phyloP scores from a whole-genome alignment of 192 early-diverging fungal species.

The Entrophospora sp. region DNA sequence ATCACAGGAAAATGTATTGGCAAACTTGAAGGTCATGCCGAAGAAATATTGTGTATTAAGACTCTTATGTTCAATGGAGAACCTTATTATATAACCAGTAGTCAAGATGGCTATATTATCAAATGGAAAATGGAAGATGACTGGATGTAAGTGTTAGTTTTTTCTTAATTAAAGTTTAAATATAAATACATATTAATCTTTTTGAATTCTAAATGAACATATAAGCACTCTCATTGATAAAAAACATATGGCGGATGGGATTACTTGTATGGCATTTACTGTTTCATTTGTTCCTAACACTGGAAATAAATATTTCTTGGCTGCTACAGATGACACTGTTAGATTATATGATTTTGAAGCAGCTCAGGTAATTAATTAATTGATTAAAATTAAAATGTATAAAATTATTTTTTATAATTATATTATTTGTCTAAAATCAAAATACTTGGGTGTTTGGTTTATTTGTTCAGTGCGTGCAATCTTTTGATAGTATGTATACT shows the following conservation, averaged over 20 bases:
- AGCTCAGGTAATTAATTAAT: constrained; percentile 58
- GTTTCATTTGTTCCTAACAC: constrained; percentile 89
- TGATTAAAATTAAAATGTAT: no score
- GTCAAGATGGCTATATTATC: constrained; percentile 91
- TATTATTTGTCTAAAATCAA: not conserved
- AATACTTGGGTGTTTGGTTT: not conserved
- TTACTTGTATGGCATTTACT: constrained; percentile 95
- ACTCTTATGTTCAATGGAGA: constrained; percentile 64
- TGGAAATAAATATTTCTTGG: constrained; percentile 89
- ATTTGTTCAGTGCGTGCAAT: constrained; percentile 41
- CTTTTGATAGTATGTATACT: constrained; percentile 67
- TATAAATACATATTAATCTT: not conserved
- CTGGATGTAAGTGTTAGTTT: constrained; percentile 70
- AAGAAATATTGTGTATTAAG: constrained; percentile 84
- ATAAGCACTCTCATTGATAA: constrained; percentile 51
- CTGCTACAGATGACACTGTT: constrained; percentile 81
- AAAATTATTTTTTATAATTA: no score
- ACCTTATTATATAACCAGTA: constrained; percentile 79
- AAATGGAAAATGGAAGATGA: constrained; percentile 79
- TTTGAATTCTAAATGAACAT: not conserved
- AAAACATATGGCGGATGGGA: constrained; percentile 67
- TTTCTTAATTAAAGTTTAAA: no score
- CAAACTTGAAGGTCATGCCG: constrained; percentile 74
- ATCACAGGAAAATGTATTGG: constrained; percentile 69
- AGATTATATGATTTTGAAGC: constrained; percentile 87